Base-by-base conservation (phyloP, 441 rosid species). In the Euphorbia celastroides region DNA sequence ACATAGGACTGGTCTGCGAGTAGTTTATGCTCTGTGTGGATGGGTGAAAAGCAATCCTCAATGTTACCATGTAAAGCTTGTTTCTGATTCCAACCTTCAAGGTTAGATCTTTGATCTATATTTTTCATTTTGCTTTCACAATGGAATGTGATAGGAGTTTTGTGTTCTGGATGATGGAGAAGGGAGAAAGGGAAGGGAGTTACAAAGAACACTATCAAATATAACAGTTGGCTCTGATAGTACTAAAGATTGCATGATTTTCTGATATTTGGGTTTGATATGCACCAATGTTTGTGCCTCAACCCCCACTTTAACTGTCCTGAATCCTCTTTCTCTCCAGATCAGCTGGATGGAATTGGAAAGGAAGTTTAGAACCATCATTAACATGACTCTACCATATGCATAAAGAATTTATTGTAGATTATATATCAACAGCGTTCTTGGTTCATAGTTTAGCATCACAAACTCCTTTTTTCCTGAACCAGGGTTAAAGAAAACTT, bases 1-100 rank as follows among this genome's bases (percentile, higher is more conserved):
- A 34, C 84, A 73, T 46, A 87, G 81, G 57, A 83, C 73, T 57
- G 83, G 75, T 11, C 38, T 88, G 60, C 89, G 87, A 79, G 90
- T 85, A 65, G 83, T 89, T 7, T 93, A 89, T 79, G 72, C 80
- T 60, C 73, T 90, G 61, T 87, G 93, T 17, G 98, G 98, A 62
- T 93, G 93, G 95, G 72, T 81, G 75, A 90, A 85, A 83, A 76
- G 70, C 67, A 70, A 70, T 55, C 88, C 95, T 68, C 72, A 82
- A 1, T 74, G 80, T 81, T 89, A 85, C 68, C 80, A 78, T 66
- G 75, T 88, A 46, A 82, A 70, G 79, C 93, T 93, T 70, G 97
- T 85, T 66, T 70, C 87, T 48, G 79, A 80, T 41, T 75, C 86
- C 61, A 80, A 86, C 69, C 95, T 93, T 73, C 42, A 83, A 84